Percentiles rank a stretch among this genome's conserved stretches.
phyloP scores from a whole-genome alignment of 208 protist species.

The Porcisia deanei region DNA sequence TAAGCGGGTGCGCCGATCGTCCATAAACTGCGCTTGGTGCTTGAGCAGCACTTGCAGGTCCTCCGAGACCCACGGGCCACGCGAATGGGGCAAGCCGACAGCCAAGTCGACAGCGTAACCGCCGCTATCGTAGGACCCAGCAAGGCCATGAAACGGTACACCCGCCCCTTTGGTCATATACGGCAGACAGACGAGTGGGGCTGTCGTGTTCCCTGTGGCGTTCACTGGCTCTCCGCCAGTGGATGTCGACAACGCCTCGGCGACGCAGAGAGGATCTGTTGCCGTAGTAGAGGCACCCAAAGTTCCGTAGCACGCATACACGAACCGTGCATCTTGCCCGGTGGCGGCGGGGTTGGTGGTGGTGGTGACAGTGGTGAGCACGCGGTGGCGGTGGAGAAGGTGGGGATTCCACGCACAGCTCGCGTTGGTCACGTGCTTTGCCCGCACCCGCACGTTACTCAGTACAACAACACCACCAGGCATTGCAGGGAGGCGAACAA shows the following conservation, averaged over 20 bases:
- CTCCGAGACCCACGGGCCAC: neutral
- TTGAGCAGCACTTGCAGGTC: slow-evolving; percentile 1
- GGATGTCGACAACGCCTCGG: neutral
- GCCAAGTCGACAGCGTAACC: slow-evolving; percentile 17
- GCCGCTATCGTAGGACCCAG: slow-evolving; percentile 3
- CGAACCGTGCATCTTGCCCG: neutral
- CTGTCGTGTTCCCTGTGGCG: neutral
- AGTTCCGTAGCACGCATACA: slow-evolving; percentile 10
- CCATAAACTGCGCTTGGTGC: neutral
- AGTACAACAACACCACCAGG: slow-evolving; percentile 14
- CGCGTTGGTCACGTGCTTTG: slow-evolving; percentile 13
- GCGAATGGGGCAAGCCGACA: neutral
- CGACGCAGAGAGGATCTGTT: neutral
- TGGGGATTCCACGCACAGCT: slow-evolving; percentile 23
- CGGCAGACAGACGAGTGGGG: neutral
- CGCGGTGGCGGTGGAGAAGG: neutral
- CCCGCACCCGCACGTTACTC: slow-evolving; percentile 8
- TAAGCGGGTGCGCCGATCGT: slow-evolving; percentile 12
- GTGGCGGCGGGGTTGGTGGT: neutral
- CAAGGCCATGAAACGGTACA: slow-evolving; percentile 5
- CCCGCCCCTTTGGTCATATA: neutral
- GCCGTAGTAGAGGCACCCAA: slow-evolving; percentile 1
- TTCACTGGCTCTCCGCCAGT: neutral
- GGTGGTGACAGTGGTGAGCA: neutral
- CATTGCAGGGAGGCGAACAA: slow-evolving; percentile 7